Conservation (phyloP, 192 early-diverging fungal genomes). For the Coemansia sp. region DNA sequence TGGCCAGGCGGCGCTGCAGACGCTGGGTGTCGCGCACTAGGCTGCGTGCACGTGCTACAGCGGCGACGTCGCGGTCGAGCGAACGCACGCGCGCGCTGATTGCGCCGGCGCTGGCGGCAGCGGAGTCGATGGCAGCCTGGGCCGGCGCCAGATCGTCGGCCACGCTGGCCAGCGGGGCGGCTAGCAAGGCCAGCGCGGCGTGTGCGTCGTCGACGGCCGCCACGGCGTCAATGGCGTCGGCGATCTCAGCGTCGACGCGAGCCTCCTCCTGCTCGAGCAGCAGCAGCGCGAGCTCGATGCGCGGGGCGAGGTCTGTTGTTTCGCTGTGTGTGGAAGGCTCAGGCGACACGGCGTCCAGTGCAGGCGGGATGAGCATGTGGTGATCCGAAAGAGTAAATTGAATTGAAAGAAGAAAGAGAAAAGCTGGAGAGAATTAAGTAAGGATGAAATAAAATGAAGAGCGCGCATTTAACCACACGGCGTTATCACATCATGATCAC, state of each 20-base stretch:
- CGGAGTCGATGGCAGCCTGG: constrained; percentile 33
- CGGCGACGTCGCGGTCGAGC: constrained; percentile 76
- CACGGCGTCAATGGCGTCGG: constrained; percentile 23
- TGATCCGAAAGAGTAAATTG: neutral
- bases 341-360: too few species aligned
- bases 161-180: constrained; percentile 4
- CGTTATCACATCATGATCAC: constrained; percentile 61
- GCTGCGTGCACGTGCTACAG: constrained; percentile 65
- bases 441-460: neutral
- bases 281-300: constrained; percentile 35
- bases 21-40: constrained; percentile 68
- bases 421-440: neutral
- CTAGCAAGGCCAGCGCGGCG: constrained; percentile 18
- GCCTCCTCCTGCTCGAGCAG: constrained; percentile 49
- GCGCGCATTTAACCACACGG: neutral
- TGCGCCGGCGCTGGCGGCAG: constrained; percentile 66
- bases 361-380: too few species aligned
- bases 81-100: constrained; percentile 84
- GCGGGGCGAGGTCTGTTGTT: too few species aligned
- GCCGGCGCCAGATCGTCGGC: constrained; percentile 19
- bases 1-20: constrained; percentile 40
- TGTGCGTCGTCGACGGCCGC: constrained; percentile 14
- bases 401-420: constrained; percentile 4
- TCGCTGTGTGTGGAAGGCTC: too few species aligned
- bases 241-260: constrained; percentile 44